Percentiles rank a stretch among this genome's conserved stretches.
phyloP scores from a whole-genome alignment of 2,329 filamentous ascomycete species.

The Curvularia sp. region DNA sequence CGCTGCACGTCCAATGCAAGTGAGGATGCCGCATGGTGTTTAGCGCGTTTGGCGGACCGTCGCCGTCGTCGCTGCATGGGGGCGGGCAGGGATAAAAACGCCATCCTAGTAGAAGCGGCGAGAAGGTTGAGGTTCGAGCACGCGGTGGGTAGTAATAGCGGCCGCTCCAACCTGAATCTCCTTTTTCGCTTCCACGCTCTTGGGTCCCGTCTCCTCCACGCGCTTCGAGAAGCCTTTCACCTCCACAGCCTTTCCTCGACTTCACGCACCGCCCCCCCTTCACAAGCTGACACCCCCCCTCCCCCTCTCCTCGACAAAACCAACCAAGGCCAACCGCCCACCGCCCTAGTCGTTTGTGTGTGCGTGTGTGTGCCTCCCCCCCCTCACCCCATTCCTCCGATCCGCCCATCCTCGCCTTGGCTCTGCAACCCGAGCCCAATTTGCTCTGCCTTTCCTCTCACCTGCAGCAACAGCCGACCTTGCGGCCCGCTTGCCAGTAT shows the following conservation, averaged over 20 bases:
- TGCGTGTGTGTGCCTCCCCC: constrained; percentile 1
- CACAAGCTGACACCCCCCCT: neutral
- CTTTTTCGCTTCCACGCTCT: constrained; percentile 46
- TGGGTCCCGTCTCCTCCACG: constrained; percentile 43
- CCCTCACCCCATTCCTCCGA: constrained; percentile 5
- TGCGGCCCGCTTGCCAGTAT: constrained; percentile 37
- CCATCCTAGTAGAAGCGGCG: constrained; percentile 37
- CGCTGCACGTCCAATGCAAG: constrained; percentile 21
- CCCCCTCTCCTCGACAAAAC: neutral
- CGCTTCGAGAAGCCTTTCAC: constrained; percentile 42
- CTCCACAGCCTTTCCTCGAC: constrained; percentile 20
- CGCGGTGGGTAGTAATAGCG: constrained; percentile 43
- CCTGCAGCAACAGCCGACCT: constrained; percentile 40
- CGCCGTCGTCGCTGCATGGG: constrained; percentile 35
- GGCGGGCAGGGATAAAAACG: constrained; percentile 31
- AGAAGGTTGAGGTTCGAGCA: constrained; percentile 39
- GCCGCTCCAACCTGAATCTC: constrained; percentile 45
- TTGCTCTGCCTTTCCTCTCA: constrained; percentile 33
- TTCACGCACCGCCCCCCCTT: constrained; percentile 2
- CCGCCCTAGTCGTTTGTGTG: neutral
- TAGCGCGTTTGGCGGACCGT: constrained; percentile 34
- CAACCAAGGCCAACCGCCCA: constrained; percentile 1
- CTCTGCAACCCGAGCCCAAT: constrained; percentile 17
- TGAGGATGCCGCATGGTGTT: constrained; percentile 22
- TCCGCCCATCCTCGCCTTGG: constrained; percentile 17